Evolutionary conservation across 1,284 basidiomycete species (phyloP).

Genomic region (Irpex rosettiformis): DNA sequence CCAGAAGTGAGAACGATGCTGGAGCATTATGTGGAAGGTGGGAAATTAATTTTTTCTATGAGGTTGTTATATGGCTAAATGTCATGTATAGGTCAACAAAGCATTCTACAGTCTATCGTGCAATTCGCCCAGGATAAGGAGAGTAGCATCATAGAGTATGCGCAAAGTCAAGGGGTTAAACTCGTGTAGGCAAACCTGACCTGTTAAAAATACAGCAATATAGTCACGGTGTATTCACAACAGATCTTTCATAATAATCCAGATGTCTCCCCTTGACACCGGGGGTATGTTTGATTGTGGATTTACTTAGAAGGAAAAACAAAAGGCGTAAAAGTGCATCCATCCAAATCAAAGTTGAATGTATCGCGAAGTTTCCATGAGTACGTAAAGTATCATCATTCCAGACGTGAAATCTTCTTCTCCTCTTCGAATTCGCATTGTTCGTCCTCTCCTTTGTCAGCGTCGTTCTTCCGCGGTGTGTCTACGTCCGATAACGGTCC

Average conservation of each 20-base stretch:
- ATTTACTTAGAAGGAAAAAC: no score
- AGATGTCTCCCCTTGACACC: no score
- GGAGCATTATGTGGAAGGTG: slow-evolving; percentile 56
- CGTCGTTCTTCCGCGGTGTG: background rate
- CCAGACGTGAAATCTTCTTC: no score
- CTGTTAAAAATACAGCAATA: no score
- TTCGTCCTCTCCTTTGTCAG: background rate
- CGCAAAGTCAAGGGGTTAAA: slow-evolving; percentile 50
- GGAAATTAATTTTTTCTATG: slow-evolving; percentile 6
- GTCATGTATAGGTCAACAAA: slow-evolving; percentile 35
- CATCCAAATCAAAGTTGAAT: no score
- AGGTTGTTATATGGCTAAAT: background rate
- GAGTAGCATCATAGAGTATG: slow-evolving; percentile 39
- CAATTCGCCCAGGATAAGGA: slow-evolving; percentile 43
- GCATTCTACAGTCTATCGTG: slow-evolving; percentile 39
- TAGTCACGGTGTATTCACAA: no score
- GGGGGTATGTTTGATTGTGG: no score
- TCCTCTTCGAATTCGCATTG: background rate
- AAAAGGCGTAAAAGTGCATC: no score
- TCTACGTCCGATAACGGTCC: background rate
- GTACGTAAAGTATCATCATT: no score
- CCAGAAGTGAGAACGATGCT: slow-evolving; percentile 54
- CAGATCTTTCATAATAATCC: no score
- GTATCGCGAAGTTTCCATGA: no score
- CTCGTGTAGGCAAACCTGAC: background rate